phyloP scores from a whole-genome alignment of 768 basidiomycete species.

The Rhodotorula kratochvilovae region DNA sequence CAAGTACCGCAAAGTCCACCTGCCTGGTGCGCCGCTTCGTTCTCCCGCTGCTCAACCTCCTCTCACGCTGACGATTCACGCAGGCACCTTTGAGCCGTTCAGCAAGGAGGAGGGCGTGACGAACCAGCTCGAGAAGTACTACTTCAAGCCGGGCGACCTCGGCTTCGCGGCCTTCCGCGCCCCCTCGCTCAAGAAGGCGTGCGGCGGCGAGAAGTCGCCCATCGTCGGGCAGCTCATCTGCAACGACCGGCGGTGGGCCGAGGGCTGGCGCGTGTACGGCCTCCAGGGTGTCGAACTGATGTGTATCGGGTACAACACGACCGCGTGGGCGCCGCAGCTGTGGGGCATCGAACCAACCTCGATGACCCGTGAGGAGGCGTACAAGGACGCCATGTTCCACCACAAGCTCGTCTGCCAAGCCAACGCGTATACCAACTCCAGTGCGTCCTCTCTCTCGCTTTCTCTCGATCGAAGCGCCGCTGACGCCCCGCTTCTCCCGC shows the following conservation, averaged over 20 bases:
- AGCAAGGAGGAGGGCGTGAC: constrained; percentile 43
- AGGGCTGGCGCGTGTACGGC: constrained; percentile 46
- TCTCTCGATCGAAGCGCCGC: background rate
- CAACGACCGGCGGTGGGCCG: constrained; percentile 47
- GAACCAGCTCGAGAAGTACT: constrained; percentile 47
- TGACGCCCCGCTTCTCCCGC: background rate
- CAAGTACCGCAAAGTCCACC: constrained; percentile 46
- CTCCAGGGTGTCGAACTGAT: constrained; percentile 46
- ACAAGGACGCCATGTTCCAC: constrained; percentile 47
- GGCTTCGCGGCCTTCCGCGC: constrained; percentile 46
- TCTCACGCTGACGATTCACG: background rate
- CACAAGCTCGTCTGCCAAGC: constrained; percentile 47
- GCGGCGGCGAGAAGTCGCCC: constrained; percentile 37
- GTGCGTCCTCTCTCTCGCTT: constrained; percentile 21
- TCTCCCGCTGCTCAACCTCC: background rate
- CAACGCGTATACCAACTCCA: constrained; percentile 46
- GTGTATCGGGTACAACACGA: constrained; percentile 47
- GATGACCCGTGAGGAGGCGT: constrained; percentile 44
- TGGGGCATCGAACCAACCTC: constrained; percentile 46
- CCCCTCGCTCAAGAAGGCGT: constrained; percentile 29
- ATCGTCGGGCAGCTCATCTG: constrained; percentile 47
- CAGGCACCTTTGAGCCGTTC: constrained; percentile 45
- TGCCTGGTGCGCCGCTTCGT: constrained; percentile 35
- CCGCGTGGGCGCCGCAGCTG: constrained; percentile 46
- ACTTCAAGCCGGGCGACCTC: constrained; percentile 46